Percentiles rank a stretch among this genome's conserved stretches.
Conservation (phyloP, 164 flowering plant genomes). For the Berberis thunbergii region DNA sequence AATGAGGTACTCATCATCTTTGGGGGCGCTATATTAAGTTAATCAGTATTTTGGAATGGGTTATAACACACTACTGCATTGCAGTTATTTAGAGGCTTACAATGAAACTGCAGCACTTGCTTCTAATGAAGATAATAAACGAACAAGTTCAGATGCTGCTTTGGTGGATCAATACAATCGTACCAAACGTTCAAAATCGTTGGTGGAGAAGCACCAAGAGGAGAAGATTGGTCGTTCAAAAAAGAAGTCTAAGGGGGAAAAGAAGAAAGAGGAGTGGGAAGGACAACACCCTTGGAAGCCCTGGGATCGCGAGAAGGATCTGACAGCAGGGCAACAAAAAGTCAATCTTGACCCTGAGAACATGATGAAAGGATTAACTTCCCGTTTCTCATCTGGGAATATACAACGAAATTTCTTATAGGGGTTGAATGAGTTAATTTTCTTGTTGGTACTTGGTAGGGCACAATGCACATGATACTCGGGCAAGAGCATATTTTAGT, state of each 20-base stretch:
- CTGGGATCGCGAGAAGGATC: constrained; percentile 95
- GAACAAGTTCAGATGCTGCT: constrained; percentile 48
- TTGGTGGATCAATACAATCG: constrained; percentile 77
- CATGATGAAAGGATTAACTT: constrained; percentile 67
- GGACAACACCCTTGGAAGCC: constrained; percentile 96
- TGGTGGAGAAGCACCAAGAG: constrained; percentile 81
- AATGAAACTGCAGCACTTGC: constrained; percentile 74
- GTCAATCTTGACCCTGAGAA: constrained; percentile 55
- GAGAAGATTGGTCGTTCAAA: constrained; percentile 30
- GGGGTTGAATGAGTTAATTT: background rate
- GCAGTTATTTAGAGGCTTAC: constrained; percentile 89
- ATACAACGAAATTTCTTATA: constrained; percentile 73
- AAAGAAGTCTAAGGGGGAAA: constrained; percentile 46
- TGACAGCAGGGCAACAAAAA: constrained; percentile 70
- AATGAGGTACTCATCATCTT: constrained; percentile 40
- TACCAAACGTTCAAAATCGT: constrained; percentile 62
- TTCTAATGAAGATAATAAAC: constrained; percentile 43
- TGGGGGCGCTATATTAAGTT: no score
- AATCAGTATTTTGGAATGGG: background rate
- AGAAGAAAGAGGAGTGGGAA: constrained; percentile 69
- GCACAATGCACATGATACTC: background rate
- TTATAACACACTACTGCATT: background rate
- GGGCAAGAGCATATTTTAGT: no score
- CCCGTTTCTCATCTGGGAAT: constrained; percentile 68
- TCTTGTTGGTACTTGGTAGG: background rate